phyloP scores from a whole-genome alignment of 345 rosid species.

The Anacardium occidentale region DNA sequence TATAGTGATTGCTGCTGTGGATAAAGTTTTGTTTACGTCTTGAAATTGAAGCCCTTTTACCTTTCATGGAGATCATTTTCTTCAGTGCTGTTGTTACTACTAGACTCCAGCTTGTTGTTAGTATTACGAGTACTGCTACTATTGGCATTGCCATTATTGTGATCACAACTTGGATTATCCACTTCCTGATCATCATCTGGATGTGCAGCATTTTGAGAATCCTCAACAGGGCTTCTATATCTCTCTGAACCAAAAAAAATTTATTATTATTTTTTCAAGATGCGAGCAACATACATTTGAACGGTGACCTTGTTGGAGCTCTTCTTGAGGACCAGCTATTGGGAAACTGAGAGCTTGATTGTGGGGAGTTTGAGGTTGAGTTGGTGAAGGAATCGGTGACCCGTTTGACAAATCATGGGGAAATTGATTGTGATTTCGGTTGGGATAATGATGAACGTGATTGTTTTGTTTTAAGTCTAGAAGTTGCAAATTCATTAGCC shows the following conservation, averaged over 20 bases:
- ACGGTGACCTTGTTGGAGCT: slow-evolving; percentile 27
- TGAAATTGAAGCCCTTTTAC: slow-evolving; percentile 24
- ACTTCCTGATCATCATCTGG: slow-evolving; percentile 29
- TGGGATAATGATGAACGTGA: slow-evolving; percentile 25
- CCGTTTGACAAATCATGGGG: slow-evolving; percentile 39
- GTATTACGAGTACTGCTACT: slow-evolving; percentile 11
- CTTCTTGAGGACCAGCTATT: slow-evolving; percentile 26
- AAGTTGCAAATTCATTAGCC: slow-evolving; percentile 56
- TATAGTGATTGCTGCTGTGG: slow-evolving; percentile 17
- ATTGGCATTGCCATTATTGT: slow-evolving; percentile 26
- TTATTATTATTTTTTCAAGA: background rate
- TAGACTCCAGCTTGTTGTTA: slow-evolving; percentile 38
- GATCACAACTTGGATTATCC: slow-evolving; percentile 28
- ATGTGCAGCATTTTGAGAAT: slow-evolving; percentile 3
- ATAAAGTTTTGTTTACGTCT: slow-evolving; percentile 1
- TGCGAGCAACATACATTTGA: background rate
- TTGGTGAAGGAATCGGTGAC: slow-evolving; percentile 44
- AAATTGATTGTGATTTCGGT: slow-evolving; percentile 33
- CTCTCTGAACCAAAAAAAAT: slow-evolving; percentile 25
- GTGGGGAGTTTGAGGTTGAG: slow-evolving; percentile 31
- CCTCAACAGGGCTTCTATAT: slow-evolving; percentile 14
- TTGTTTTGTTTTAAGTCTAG: slow-evolving; percentile 46
- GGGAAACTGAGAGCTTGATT: slow-evolving; percentile 31
- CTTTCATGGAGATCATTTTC: slow-evolving; percentile 50
- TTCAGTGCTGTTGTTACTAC: slow-evolving; percentile 15